Evolutionary conservation across 2,329 filamentous ascomycete species (phyloP).

Genomic region (Fusarium buharicum): DNA sequence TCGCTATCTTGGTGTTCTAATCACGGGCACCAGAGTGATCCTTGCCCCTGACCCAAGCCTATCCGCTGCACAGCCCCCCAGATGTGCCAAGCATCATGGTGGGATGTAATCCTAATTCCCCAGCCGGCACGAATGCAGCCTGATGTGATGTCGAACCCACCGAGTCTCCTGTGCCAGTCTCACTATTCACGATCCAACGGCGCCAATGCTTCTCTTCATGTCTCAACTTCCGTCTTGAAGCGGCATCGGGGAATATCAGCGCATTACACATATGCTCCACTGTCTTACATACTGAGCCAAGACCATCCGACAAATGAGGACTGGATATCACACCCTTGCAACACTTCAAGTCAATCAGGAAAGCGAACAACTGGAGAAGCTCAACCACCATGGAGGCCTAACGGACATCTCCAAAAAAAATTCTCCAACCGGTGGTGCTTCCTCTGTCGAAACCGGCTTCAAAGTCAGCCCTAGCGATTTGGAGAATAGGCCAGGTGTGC

Average conservation of each 20-base stretch:
- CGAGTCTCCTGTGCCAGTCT: slow-evolving; percentile 28
- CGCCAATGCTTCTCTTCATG: slow-evolving; percentile 18
- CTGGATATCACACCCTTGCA: slow-evolving; percentile 25
- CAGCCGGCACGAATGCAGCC: slow-evolving; percentile 41
- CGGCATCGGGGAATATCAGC: slow-evolving; percentile 26
- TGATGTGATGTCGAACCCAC: slow-evolving; percentile 39
- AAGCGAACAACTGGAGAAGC: no score
- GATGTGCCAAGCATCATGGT: slow-evolving; percentile 43
- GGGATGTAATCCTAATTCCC: slow-evolving; percentile 36
- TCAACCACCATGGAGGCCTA: background rate
- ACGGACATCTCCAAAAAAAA: slow-evolving; percentile 12
- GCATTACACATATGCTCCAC: slow-evolving; percentile 37
- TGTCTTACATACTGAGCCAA: slow-evolving; percentile 26
- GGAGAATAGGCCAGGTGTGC: slow-evolving; percentile 26
- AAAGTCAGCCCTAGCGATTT: slow-evolving; percentile 38
- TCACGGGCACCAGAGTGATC: slow-evolving; percentile 35
- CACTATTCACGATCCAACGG: slow-evolving; percentile 14
- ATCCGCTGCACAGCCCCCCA: slow-evolving; percentile 47
- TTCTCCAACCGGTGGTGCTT: slow-evolving; percentile 31
- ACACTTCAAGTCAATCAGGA: slow-evolving; percentile 18
- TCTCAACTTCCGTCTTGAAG: slow-evolving; percentile 28
- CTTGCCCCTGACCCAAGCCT: slow-evolving; percentile 38
- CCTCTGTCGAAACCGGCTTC: slow-evolving; percentile 19
- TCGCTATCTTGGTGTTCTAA: slow-evolving; percentile 23
- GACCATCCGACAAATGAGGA: slow-evolving; percentile 33